phyloP scores from a whole-genome alignment of 225 moss, liverwort and hornwort genomes.

The Pleurozium schreberi region DNA sequence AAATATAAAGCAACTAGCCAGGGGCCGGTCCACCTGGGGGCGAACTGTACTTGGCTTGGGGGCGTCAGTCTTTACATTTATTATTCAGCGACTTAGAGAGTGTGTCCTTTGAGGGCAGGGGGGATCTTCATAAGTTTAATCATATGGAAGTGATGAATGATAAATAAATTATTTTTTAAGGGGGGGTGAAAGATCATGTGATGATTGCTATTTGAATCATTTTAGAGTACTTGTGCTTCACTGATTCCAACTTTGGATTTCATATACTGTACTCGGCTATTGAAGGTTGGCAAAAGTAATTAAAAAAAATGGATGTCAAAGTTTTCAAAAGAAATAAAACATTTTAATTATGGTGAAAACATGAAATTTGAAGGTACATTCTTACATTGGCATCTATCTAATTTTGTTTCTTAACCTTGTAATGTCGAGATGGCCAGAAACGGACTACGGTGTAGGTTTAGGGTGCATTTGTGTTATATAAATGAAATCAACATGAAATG shows the following conservation, averaged over 20 bases:
- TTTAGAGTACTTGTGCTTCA: not conserved
- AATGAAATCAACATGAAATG: no score
- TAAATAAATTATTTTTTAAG: not conserved
- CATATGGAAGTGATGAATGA: not conserved
- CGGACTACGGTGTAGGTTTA: no score
- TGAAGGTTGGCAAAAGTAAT: not conserved
- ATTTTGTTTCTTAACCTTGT: not conserved
- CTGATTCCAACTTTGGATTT: not conserved
- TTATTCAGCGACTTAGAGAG: not conserved
- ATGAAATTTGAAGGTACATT: not conserved
- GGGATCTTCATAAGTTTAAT: not conserved
- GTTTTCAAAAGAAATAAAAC: no score
- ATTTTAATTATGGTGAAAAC: not conserved
- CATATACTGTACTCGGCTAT: accelerated
- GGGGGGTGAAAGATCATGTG: not conserved
- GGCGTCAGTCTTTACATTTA: not conserved
- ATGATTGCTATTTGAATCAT: not conserved
- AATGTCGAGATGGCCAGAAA: no score
- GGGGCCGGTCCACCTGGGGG: not conserved
- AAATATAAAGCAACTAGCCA: not conserved
- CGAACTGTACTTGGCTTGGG: no score
- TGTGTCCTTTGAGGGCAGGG: not conserved
- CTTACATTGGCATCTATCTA: accelerated
- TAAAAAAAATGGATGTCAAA: not conserved
- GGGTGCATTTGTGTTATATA: no score